A percentile compares a stretch with the other conserved stretches of the same genome.
Evolutionary conservation across 2,329 filamentous ascomycete genomes (phyloP).

Genomic region (Domatiomyces catenatus): DNA sequence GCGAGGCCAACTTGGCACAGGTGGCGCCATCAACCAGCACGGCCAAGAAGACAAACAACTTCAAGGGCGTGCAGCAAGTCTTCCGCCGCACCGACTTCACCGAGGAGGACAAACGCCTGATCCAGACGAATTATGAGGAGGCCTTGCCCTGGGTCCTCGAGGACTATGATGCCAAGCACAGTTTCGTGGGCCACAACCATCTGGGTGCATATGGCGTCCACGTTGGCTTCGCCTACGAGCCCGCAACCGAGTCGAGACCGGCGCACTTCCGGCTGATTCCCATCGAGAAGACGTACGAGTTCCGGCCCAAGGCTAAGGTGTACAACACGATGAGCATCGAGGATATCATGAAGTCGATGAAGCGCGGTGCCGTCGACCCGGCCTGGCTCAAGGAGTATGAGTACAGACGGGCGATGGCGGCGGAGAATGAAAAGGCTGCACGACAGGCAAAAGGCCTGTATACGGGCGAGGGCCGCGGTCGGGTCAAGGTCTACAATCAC

Average conservation of each 20-base stretch:
- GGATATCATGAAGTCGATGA: slow-evolving; percentile 71
- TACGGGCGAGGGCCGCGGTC: slow-evolving; percentile 19
- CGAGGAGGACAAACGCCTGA: slow-evolving; percentile 52
- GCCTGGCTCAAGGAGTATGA: slow-evolving; percentile 63
- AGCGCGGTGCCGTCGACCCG: slow-evolving; percentile 58
- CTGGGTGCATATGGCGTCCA: slow-evolving; percentile 67
- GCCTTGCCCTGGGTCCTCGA: slow-evolving; percentile 92
- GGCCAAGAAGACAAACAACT: slow-evolving; percentile 47
- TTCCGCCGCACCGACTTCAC: slow-evolving; percentile 59
- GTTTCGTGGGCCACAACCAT: slow-evolving; percentile 85
- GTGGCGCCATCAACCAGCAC: slow-evolving; percentile 69
- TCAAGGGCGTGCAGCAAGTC: slow-evolving; percentile 75
- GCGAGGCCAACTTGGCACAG: slow-evolving; percentile 74
- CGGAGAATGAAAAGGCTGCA: slow-evolving; percentile 42
- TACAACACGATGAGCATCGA: slow-evolving; percentile 68
- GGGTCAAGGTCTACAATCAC: not conserved
- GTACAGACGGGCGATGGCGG: slow-evolving; percentile 38
- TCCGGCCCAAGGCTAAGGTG: slow-evolving; percentile 61
- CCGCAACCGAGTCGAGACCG: slow-evolving; percentile 46
- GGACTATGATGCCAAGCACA: slow-evolving; percentile 88
- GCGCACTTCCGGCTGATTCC: slow-evolving; percentile 54
- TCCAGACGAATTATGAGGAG: slow-evolving; percentile 69
- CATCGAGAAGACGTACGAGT: slow-evolving; percentile 89
- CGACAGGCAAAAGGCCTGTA: slow-evolving; percentile 32
- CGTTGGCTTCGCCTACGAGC: slow-evolving; percentile 61